Conservation (phyloP, 345 rosid species). For the Lepidium aucheri region DNA sequence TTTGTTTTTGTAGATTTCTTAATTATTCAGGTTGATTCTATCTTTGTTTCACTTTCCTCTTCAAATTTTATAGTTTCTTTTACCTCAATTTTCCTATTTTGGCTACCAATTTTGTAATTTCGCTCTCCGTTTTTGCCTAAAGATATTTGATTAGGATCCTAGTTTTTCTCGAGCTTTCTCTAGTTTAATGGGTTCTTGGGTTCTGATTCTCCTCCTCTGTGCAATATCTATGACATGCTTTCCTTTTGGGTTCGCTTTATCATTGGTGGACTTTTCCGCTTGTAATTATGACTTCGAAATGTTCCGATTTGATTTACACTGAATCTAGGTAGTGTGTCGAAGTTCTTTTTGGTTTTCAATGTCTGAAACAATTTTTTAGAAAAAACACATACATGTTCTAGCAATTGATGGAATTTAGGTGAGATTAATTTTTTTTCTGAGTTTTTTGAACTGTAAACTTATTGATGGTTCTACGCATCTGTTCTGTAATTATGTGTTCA, state of each 20-base stretch:
- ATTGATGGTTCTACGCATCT: no score
- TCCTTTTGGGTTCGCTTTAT: slow-evolving; percentile 15
- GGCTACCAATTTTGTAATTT: not conserved
- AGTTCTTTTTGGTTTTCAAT: no score
- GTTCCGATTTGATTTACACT: slow-evolving; percentile 26
- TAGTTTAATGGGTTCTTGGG: slow-evolving; percentile 12
- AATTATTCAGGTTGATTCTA: not conserved
- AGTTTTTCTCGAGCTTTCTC: not conserved
- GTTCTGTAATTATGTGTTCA: no score
- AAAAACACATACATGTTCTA: no score
- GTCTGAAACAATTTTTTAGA: no score
- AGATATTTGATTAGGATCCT: not conserved
- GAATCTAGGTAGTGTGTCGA: no score
- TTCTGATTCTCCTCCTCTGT: slow-evolving; percentile 28
- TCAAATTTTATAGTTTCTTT: not conserved
- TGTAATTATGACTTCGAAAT: slow-evolving; percentile 40
- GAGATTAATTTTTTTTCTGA: no score
- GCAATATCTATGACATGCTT: slow-evolving; percentile 18
- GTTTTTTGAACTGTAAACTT: no score
- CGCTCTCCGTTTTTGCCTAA: not conserved
- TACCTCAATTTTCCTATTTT: not conserved
- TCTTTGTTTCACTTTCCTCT: not conserved
- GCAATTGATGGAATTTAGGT: no score
- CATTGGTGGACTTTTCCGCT: slow-evolving; percentile 21
- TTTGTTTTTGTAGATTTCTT: not conserved